These are phyloP conservation scores for Sporothrix phasma DNA, from an alignment of 2,329 filamentous ascomycete genomes.

Conservation along the genomic window DNA sequence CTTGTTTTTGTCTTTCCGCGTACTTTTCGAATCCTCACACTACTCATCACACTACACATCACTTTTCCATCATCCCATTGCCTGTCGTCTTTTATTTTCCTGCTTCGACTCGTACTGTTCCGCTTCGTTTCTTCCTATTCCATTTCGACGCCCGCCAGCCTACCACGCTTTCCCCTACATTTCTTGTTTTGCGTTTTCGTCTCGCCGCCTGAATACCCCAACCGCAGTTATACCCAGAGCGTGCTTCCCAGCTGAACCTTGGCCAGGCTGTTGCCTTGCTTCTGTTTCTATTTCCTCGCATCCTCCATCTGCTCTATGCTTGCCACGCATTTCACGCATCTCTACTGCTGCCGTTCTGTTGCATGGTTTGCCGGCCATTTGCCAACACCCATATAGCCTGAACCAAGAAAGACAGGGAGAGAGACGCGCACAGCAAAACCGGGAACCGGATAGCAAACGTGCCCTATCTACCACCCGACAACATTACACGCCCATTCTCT, in stretches of 20 bases:
- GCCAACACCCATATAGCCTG: not conserved
- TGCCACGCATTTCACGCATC: not conserved
- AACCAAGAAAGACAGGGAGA: not conserved
- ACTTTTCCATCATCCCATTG: not conserved
- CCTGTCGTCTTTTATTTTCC: not conserved
- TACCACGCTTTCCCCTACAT: not conserved
- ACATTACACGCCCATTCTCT: not conserved
- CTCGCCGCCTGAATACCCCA: not conserved
- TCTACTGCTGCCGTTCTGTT: not conserved
- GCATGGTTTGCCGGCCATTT: not conserved
- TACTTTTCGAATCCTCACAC: not conserved
- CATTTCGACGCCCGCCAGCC: not conserved
- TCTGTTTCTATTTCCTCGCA: not conserved
- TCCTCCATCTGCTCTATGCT: not conserved
- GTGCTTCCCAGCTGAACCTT: not conserved
- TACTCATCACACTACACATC: no score
- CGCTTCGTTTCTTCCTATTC: not conserved
- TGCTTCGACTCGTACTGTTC: not conserved
- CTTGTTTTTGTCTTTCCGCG: constrained; percentile 3
- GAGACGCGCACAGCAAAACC: not conserved
- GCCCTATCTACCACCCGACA: not conserved
- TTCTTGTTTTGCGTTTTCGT: constrained; percentile 1
- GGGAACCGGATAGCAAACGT: not conserved
- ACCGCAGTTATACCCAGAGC: constrained; percentile 2
- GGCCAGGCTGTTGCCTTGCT: not conserved